Base-by-base conservation (phyloP, 1,139 yeast species). In the Suhomyces choctaworum region DNA sequence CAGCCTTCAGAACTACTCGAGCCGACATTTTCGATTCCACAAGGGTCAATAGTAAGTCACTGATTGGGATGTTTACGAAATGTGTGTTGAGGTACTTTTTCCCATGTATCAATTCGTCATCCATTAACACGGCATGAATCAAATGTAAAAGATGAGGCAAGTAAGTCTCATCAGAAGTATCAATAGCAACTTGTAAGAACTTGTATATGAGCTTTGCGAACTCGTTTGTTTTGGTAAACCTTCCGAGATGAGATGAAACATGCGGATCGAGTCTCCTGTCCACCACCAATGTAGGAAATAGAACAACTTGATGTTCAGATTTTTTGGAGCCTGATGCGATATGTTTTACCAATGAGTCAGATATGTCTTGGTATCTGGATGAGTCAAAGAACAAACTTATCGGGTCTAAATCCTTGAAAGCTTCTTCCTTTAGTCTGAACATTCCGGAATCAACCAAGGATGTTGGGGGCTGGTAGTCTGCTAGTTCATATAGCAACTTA, bases 71-170 rank as follows among this genome's bases (percentile, higher is more conserved):
- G 20, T 65, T 60, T 13, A 78, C 56, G 44, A 76, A 79, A n/a
- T 63, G 52, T 13, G 67, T 65, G 29, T 76, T 66, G 13, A 76
- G 58, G 39, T 57, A 56, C 3, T 51, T 47, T 7, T 54, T 43
- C 0, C 78, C 79, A 43, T 66, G 54, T 2, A 67, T 44, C 2
- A 52, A 39, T 41, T 73, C 80, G 41, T 76, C 77, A 52, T 83
- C 88, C 14, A 70, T 42, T 17, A 83, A 53, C 4, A 80, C 65
- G 3, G 84, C 90, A 60, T 83, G 88, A 2, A 82, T 45, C 38
- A 83, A 65, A 49, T 83, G 92, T 28, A 84, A 65, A n/a, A 80
- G 52, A 32, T 77, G 80, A 10, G 78, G 75, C 29, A 82, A 56
- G 47, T 64, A 81, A 0, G 76, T 62, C 31, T 76, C 79, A 36